Conservation (phyloP, 805 yeast genomes). For the Lachancea sp. region DNA sequence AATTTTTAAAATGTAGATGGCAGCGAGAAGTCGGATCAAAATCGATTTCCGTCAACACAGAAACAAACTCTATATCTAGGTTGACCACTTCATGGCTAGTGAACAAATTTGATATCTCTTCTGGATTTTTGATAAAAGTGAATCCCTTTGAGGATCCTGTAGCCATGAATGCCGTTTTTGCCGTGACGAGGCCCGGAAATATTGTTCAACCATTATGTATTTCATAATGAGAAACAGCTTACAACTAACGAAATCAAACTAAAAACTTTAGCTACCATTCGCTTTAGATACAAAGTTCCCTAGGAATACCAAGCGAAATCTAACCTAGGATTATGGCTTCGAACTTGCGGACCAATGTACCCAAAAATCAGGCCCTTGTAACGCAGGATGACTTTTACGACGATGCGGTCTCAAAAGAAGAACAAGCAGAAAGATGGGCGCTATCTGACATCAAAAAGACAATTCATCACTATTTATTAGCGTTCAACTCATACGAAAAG, state of each 20-base stretch:
- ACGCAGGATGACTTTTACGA: constrained; percentile 30
- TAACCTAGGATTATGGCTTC: too few relatives aligned
- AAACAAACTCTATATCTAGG: constrained; percentile 15
- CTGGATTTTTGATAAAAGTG: constrained; percentile 1
- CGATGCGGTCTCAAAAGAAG: constrained; percentile 30
- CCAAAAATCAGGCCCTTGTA: constrained; percentile 6
- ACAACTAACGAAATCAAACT: too few relatives aligned
- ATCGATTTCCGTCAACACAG: constrained; percentile 17
- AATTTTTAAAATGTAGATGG: constrained; percentile 17
- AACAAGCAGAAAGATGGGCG: constrained; percentile 34
- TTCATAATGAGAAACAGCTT: too few relatives aligned
- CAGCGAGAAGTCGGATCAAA: constrained; percentile 12
- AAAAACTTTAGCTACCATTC: too few relatives aligned
- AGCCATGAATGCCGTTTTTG: too few relatives aligned
- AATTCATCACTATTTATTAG: constrained; percentile 23
- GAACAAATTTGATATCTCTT: constrained; percentile 1
- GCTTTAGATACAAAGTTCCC: too few relatives aligned
- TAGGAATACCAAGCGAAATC: too few relatives aligned
- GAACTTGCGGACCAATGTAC: neutral
- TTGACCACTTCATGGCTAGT: constrained; percentile 2
- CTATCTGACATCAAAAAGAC: constrained; percentile 30
- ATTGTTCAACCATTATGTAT: too few relatives aligned
- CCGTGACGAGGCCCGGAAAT: too few relatives aligned
- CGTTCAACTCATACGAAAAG: constrained; percentile 28
- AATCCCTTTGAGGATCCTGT: neutral